Conservation (phyloP, 345 rosid species). For the Rhodamnia rubescens region DNA sequence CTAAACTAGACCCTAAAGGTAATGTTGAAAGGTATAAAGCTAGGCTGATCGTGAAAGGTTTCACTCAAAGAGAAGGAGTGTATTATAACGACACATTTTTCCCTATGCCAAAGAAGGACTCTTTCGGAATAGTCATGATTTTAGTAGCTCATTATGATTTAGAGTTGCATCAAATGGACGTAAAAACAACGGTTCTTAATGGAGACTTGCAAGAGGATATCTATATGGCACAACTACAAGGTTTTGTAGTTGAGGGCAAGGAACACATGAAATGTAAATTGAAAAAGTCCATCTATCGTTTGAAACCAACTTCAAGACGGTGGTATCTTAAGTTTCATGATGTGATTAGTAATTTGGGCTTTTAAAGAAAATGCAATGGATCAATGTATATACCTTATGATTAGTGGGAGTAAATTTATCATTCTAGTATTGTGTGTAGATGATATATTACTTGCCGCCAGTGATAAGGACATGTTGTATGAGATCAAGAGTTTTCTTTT, state of each 20-base stretch:
- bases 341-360: background rate
- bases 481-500: background rate
- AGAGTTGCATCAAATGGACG: background rate
- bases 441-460: background rate
- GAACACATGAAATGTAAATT: background rate
- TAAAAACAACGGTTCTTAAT: background rate
- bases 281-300: background rate
- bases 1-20: background rate
- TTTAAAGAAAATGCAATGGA: background rate
- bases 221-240: constrained; percentile 10
- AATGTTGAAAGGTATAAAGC: background rate
- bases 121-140: background rate
- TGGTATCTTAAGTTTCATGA: background rate
- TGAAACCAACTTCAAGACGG: background rate
- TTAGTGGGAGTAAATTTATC: background rate
- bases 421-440: background rate
- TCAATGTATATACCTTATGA: background rate
- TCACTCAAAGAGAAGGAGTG: background rate
- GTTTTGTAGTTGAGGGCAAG: background rate
- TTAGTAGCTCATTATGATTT: background rate
- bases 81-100: background rate
- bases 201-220: background rate
- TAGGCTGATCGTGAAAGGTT: background rate
- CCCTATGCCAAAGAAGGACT: background rate
- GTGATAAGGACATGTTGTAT: background rate